Evolutionary conservation across 164 flowering plant species (phyloP).

Genomic region (Vitis riparia): DNA sequence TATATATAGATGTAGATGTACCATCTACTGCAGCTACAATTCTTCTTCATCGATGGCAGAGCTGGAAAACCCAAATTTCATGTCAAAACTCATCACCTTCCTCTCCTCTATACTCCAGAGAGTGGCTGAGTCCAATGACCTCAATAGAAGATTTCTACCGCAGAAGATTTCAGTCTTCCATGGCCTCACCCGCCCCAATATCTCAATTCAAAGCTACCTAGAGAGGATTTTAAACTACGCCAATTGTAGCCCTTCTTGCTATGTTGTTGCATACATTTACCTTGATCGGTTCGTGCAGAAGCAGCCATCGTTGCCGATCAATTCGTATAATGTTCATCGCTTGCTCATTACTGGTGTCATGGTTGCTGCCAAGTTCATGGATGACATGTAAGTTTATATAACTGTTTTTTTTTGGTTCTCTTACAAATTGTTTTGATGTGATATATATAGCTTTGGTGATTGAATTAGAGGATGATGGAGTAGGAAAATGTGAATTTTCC

Average conservation of each 20-base stretch:
- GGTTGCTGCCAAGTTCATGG: conserved; percentile 77
- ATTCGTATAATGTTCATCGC: conserved; percentile 67
- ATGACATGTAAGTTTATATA: conserved; percentile 53
- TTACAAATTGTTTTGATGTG: background rate
- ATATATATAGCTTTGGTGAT: background rate
- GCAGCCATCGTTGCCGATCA: conserved; percentile 54
- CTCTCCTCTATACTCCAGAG: conserved; percentile 54
- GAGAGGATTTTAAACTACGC: conserved; percentile 76
- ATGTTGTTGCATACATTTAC: conserved; percentile 64
- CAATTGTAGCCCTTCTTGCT: conserved; percentile 71
- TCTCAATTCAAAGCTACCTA: conserved; percentile 56
- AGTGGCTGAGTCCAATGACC: conserved; percentile 59
- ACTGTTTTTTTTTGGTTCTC: background rate
- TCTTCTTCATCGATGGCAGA: conserved; percentile 37
- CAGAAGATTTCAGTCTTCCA: conserved; percentile 61
- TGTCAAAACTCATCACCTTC: conserved; percentile 49
- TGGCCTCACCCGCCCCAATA: conserved; percentile 55
- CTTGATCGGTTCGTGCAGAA: conserved; percentile 60
- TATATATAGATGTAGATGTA: too few relatives aligned
- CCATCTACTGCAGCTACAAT: background rate
- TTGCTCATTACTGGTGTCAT: conserved; percentile 69
- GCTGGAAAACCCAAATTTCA: conserved; percentile 26
- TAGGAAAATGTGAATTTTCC: too few relatives aligned
- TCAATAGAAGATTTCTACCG: conserved; percentile 18
- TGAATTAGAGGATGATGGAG: background rate